Conservation (phyloP, 805 yeast genomes). For the Cyberlindnera xishuangbannaensis region DNA sequence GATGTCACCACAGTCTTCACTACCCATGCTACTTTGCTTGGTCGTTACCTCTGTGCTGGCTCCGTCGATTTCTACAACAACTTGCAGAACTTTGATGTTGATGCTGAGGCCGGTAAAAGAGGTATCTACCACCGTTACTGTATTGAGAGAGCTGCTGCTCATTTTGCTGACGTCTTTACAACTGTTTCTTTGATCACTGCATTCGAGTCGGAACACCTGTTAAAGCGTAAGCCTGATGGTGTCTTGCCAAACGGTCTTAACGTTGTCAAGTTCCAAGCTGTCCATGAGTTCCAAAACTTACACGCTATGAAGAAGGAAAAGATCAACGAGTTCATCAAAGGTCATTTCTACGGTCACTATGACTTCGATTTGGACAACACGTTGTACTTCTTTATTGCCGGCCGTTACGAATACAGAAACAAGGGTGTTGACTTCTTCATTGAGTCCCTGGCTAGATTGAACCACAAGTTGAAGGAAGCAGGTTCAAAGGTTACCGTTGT, state of each 20-base stretch:
- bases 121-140: slow-evolving; percentile 97
- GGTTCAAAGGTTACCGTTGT: slow-evolving; percentile 90
- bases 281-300: slow-evolving; percentile 95
- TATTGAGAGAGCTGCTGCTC: slow-evolving; percentile 94
- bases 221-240: slow-evolving; percentile 96
- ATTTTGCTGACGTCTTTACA: slow-evolving; percentile 92
- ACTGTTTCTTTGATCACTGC: slow-evolving; percentile 98
- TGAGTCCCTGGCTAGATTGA: slow-evolving; percentile 87
- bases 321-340: slow-evolving; percentile 90
- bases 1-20: slow-evolving; percentile 95
- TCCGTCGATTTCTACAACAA: slow-evolving; percentile 94
- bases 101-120: slow-evolving; percentile 95
- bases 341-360: slow-evolving; percentile 95
- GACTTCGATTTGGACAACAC: slow-evolving; percentile 94
- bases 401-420: slow-evolving; percentile 93
- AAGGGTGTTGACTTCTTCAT: slow-evolving; percentile 95
- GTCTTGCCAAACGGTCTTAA: slow-evolving; percentile 95
- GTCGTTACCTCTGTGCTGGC: slow-evolving; percentile 95
- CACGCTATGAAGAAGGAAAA: slow-evolving; percentile 90
- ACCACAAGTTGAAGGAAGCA: slow-evolving; percentile 74
- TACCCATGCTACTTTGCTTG: slow-evolving; percentile 93
- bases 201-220: slow-evolving; percentile 83
- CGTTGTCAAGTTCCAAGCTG: slow-evolving; percentile 94
- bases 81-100: slow-evolving; percentile 84
- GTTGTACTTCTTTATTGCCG: slow-evolving; percentile 91